phyloP scores from a whole-genome alignment of 192 early-diverging fungal species.

The Podila clonocystis region DNA sequence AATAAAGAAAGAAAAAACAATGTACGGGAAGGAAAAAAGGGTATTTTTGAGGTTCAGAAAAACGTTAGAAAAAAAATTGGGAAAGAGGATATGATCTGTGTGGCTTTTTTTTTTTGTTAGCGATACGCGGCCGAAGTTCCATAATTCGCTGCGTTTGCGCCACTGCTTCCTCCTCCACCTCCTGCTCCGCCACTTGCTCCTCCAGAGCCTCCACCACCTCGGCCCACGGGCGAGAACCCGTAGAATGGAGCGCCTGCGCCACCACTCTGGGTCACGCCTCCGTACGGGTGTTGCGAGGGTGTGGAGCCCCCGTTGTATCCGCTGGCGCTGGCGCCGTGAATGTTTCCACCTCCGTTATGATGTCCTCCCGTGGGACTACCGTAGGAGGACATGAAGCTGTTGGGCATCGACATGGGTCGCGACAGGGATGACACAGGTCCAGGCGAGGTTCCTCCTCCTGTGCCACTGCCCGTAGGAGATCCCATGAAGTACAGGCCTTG shows the following conservation, averaged over 20 bases:
- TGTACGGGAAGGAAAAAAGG: too few relatives aligned
- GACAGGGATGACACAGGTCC: neutral
- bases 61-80: neutral
- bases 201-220: neutral
- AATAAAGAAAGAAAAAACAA: too few relatives aligned
- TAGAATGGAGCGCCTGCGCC: slow-evolving; percentile 8
- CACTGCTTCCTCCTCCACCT: neutral
- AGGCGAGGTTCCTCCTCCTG: neutral
- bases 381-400: neutral
- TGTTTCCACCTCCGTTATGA: neutral
- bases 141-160: neutral
- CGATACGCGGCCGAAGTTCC: slow-evolving; percentile 1
- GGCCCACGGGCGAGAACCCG: neutral
- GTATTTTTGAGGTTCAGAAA: neutral
- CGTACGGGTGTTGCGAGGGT: neutral
- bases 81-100: neutral
- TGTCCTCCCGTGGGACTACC: neutral
- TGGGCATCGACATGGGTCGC: slow-evolving; percentile 2
- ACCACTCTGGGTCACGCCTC: neutral
- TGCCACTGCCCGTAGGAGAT: neutral
- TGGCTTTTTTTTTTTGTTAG: neutral
- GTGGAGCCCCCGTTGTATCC: neutral
- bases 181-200: neutral
- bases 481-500: neutral
- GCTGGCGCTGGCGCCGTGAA: neutral